Evolutionary conservation across 257 asterid species (phyloP), one percentile per base, ranked within the genome.

Genomic region (Lithospermum erythrorhizon): DNA sequence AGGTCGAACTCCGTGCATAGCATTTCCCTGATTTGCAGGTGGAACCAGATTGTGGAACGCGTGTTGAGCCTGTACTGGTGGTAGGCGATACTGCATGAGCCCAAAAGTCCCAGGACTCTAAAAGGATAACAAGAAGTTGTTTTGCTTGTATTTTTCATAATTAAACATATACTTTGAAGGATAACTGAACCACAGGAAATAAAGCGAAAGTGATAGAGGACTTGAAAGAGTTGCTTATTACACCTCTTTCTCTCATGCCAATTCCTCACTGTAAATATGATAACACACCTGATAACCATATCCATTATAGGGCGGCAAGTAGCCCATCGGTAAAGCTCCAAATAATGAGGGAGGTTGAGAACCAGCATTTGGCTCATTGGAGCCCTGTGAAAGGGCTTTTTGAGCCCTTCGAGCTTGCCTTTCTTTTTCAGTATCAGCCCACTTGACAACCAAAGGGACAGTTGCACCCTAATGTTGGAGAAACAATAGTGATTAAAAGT

Each of bases 381-480:
- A 71, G 35, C 76, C 73, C 57, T 75, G 76, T 21, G 89, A 76
- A 68, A 79, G 70, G 63, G 91, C 79, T 70, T 81, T 86, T 61
- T 84, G 95, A 68, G 94, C 90, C 77, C 78, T 82, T 56, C 94
- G 76, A 45, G 90, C 76, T 60, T 75, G 83, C 64, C 94, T 80
- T 78, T 87, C 95, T 76, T 87, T 87, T 67, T 87, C 95, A 58
- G 95, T 87, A 73, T 87, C 95, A 62, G 95, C 95, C 95, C 95
- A 84, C 73, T 87, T 87, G 65, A 87, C 94, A 73, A 87, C 95
- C 81, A 87, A 78, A 21, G 90, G 94, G 72, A 87, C 84, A 61
- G 77, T 72, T 30, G 88, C 77, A 66, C 88, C 95, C 95, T 84
- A 64, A 62, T 53, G 66, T 25, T 68, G 32, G 23, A 53, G 24